Conservation (phyloP, 2,329 filamentous ascomycete genomes). For the Pestalotiopsis sp. region DNA sequence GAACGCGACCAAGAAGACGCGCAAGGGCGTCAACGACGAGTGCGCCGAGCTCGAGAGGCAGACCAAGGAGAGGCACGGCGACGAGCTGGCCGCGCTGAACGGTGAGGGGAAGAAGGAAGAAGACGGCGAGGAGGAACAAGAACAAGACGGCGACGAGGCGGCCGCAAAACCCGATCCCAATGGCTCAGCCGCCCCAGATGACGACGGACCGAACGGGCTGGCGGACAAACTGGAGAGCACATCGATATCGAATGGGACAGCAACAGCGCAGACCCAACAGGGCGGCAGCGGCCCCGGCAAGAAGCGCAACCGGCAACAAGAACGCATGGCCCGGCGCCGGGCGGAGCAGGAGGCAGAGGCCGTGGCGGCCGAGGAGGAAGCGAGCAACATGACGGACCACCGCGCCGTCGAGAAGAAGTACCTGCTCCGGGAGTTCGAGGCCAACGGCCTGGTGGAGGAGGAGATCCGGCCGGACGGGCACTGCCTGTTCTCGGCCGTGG, state of each 20-base stretch:
- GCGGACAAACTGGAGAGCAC: constrained; percentile 20
- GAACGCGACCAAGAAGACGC: constrained; percentile 86
- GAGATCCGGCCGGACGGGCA: constrained; percentile 90
- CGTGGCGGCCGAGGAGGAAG: constrained; percentile 73
- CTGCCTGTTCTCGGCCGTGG: constrained; percentile 90
- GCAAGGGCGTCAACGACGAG: constrained; percentile 74
- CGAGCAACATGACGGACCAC: constrained; percentile 72
- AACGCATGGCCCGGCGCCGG: constrained; percentile 83
- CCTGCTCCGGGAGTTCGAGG: constrained; percentile 70
- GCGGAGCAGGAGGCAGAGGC: constrained; percentile 78
- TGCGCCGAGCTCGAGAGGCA: constrained; percentile 71
- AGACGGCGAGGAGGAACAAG: constrained; percentile 22
- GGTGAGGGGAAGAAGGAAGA: constrained; percentile 24
- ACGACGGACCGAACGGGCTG: constrained; percentile 22
- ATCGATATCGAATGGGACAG: constrained; percentile 14
- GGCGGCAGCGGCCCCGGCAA: constrained; percentile 41
- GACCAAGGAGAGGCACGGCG: constrained; percentile 67
- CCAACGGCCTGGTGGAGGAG: constrained; percentile 69
- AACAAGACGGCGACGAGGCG: constrained; percentile 20
- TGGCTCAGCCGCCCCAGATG: constrained; percentile 15
- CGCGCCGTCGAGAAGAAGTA: constrained; percentile 69
- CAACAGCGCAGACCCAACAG: constrained; percentile 9
- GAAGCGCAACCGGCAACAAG: constrained; percentile 91
- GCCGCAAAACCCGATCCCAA: not conserved
- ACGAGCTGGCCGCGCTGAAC: constrained; percentile 53